Conservation (phyloP, 2,329 filamentous ascomycete genomes). For the Atkinsonella texensis region DNA sequence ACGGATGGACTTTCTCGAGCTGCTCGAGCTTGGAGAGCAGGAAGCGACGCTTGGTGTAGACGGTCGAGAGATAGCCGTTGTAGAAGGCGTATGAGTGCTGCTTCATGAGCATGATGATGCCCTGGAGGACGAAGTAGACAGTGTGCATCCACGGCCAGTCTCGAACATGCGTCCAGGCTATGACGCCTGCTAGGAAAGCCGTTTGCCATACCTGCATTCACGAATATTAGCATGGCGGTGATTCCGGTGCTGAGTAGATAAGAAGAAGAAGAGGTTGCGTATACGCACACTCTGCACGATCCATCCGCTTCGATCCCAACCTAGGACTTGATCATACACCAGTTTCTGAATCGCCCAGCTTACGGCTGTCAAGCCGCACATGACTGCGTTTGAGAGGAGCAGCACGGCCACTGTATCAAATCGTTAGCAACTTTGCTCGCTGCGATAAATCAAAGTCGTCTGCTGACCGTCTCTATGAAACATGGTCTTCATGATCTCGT, state of each 20-base stretch:
- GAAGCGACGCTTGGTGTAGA: constrained; percentile 37
- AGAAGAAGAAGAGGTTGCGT: not conserved
- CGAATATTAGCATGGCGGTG: not conserved
- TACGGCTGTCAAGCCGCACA: constrained; percentile 54
- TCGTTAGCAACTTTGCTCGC: not conserved
- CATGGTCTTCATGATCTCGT: constrained; percentile 64
- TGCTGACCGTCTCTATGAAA: constrained; percentile 33
- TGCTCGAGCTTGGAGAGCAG: constrained; percentile 40
- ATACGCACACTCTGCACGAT: constrained; percentile 52
- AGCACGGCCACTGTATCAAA: constrained; percentile 34
- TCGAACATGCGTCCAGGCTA: constrained; percentile 55
- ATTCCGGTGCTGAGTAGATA: not conserved
- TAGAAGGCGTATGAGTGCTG: constrained; percentile 72
- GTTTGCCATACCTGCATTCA: constrained; percentile 50
- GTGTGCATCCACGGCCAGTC: constrained; percentile 79
- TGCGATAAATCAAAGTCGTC: too few species aligned
- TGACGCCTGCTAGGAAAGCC: constrained; percentile 46
- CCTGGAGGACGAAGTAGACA: constrained; percentile 64
- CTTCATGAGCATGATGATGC: constrained; percentile 70
- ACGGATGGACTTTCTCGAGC: constrained; percentile 40
- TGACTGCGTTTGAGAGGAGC: constrained; percentile 52
- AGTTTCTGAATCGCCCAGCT: constrained; percentile 53
- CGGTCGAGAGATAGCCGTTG: constrained; percentile 58
- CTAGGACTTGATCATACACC: constrained; percentile 45
- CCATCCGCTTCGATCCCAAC: constrained; percentile 60